phyloP scores from a whole-genome alignment of 1,284 basidiomycete genomes.

The Fomitopsis betulina region DNA sequence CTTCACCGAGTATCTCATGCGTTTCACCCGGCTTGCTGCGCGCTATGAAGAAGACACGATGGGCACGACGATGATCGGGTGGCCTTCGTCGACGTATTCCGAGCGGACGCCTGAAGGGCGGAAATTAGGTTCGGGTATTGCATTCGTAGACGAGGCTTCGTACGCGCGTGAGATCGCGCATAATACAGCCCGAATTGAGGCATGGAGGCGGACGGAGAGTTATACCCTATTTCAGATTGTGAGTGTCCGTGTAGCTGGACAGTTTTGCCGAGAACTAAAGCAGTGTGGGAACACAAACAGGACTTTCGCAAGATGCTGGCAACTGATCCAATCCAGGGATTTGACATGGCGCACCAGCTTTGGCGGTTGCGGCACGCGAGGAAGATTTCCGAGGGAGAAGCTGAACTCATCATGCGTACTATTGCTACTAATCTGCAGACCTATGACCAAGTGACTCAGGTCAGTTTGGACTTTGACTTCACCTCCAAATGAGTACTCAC shows the following conservation, averaged over 20 bases:
- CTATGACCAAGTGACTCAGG: slow-evolving; percentile 90
- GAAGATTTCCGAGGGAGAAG: slow-evolving; percentile 60
- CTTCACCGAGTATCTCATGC: slow-evolving; percentile 71
- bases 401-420: slow-evolving; percentile 70
- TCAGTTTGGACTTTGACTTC: slow-evolving; percentile 29
- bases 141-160: slow-evolving; percentile 60
- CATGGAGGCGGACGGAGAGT: slow-evolving; percentile 67
- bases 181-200: slow-evolving; percentile 77
- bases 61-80: slow-evolving; percentile 64
- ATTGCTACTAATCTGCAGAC: slow-evolving; percentile 66
- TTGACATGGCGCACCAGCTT: slow-evolving; percentile 75
- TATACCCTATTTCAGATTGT: slow-evolving; percentile 63
- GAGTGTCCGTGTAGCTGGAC: slow-evolving; percentile 11
- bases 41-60: slow-evolving; percentile 74
- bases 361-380: slow-evolving; percentile 60
- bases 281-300: slow-evolving; percentile 34
- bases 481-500: neutral
- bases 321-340: slow-evolving; percentile 48
- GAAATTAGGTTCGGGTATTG: slow-evolving; percentile 62
- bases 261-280: neutral
- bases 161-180: slow-evolving; percentile 57
- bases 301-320: slow-evolving; percentile 47
- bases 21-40: slow-evolving; percentile 74
- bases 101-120: slow-evolving; percentile 33
- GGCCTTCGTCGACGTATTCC: slow-evolving; percentile 41